Evolutionary conservation across 2,329 filamentous ascomycete genomes (phyloP), one percentile per base, ranked within the genome.

Genomic region (Boeremia exigua): DNA sequence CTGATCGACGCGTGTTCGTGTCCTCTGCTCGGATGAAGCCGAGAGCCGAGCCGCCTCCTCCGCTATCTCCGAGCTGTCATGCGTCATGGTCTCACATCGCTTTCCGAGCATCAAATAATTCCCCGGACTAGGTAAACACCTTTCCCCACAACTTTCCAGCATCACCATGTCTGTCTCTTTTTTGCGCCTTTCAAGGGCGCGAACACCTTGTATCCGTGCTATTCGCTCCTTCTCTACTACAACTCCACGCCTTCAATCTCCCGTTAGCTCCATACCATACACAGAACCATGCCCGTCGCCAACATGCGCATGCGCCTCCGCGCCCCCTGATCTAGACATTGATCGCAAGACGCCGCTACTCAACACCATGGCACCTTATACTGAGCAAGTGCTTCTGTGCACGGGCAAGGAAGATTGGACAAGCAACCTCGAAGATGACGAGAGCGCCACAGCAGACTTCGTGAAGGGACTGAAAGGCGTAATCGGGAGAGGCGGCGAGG

Each of bases 341-440:
- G 92, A 97, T 70, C 82, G 83, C 65, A 82, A 85, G 58, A 84
- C 84, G 34, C 81, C 84, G 15, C 79, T 97, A 38, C 88, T 90
- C 69, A 90, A 90, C 11, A 88, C 89, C 6, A 93, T 96, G 77
- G 82, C 89, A 2, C 80, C 83, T 1, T 96, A 96, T 72, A 82
- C 87, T 1, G 88, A 96, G 75, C 92, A 97, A 65, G 84, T 97
- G 3, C 76, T 98, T 9, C 82, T 97, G 12, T 93, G 89, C 59
- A 96, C 92, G 0, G 92, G 91, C 4, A 85, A 86, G 58, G 78
- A 82, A 28, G 90, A 96, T 77, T 97, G 93, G 93, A 80, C 82
- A 27, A 93, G 89, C 69, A 85, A 86, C 54, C 96, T 97, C 59
- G 92, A 96, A 72, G 88, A 96, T 40, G 92, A 96, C 56, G 85